These are phyloP conservation scores for Telopea speciosissima DNA, from an alignment of 177 flowering plant genomes.

Conservation along the genomic window DNA sequence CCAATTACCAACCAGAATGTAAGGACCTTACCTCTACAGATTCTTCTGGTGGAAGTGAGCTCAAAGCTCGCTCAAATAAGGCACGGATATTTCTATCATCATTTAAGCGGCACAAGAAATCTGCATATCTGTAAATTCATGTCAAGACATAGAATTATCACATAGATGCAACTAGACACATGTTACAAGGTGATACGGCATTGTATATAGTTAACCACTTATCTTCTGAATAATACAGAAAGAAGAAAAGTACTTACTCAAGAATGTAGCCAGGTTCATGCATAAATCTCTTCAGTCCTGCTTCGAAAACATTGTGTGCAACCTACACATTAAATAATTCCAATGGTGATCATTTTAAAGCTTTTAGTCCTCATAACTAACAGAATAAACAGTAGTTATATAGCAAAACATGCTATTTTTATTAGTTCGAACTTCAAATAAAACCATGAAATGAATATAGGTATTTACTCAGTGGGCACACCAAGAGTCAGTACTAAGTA, in stretches of 20 bases:
- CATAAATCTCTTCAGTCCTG: slow-evolving; percentile 87
- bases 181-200: slow-evolving; percentile 3
- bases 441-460: not conserved
- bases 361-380: no score
- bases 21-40: slow-evolving; percentile 65
- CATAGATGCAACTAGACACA: slow-evolving; percentile 4
- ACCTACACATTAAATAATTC: slow-evolving; percentile 37
- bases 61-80: slow-evolving; percentile 86
- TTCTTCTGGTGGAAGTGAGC: slow-evolving; percentile 75
- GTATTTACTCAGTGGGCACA: not conserved
- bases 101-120: slow-evolving; percentile 84
- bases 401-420: no score
- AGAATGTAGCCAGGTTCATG: slow-evolving; percentile 91
- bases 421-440: no score
- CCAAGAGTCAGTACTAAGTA: not conserved
- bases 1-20: not conserved
- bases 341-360: not conserved
- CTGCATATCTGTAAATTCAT: slow-evolving; percentile 67
- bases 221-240: not conserved
- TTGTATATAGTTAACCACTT: not conserved
- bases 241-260: slow-evolving; percentile 53
- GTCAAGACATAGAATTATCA: slow-evolving; percentile 6
- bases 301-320: slow-evolving; percentile 90
- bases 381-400: not conserved
- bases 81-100: slow-evolving; percentile 95